Conservation (phyloP, 345 rosid genomes). For the Syzygium aqueum region DNA sequence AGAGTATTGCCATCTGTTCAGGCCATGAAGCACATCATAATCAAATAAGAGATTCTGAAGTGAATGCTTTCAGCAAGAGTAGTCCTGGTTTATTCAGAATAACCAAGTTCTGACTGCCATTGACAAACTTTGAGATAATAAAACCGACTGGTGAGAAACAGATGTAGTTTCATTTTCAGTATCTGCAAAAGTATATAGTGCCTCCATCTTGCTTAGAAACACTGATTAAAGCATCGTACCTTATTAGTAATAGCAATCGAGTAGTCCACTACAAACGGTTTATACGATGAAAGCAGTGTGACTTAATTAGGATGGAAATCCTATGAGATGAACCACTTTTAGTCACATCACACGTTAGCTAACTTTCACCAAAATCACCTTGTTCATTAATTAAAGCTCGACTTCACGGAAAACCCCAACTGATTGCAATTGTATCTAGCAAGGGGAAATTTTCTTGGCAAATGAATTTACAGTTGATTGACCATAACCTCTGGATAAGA, state of each 20-base stretch:
- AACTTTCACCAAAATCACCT: neutral
- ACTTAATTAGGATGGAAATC: neutral
- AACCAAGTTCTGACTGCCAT: neutral
- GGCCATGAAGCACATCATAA: neutral
- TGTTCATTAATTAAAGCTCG: neutral
- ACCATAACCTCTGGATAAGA: neutral
- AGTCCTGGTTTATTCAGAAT: neutral
- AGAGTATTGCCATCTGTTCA: neutral
- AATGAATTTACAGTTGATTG: neutral
- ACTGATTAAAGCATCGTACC: neutral
- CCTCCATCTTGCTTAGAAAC: neutral
- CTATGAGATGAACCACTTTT: neutral
- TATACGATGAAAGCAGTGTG: neutral
- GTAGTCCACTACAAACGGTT: neutral
- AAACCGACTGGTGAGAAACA: neutral
- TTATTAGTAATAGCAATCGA: neutral
- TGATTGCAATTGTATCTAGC: neutral
- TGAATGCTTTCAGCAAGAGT: neutral
- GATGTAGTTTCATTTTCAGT: neutral
- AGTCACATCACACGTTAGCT: neutral
- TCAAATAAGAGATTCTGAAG: neutral
- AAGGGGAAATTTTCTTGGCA: neutral
- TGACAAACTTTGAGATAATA: neutral
- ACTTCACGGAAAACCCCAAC: neutral
- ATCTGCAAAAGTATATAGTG: neutral